These are phyloP conservation scores for Rhizoclosmatium sp. DNA, from an alignment of 192 early-diverging fungal genomes.

Conservation along the genomic window DNA sequence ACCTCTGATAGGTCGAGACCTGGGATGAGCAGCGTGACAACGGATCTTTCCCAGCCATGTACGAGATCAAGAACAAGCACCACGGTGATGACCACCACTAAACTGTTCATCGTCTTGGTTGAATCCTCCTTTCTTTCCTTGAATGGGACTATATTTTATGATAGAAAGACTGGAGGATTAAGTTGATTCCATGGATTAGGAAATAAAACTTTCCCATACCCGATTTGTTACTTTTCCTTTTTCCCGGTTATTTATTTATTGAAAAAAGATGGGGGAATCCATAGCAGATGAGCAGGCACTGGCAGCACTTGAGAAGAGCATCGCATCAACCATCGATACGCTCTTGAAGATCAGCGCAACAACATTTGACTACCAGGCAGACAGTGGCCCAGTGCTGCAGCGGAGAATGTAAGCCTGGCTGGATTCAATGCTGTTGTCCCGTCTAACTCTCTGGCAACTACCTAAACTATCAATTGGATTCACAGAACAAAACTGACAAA, in stretches of 20 bases:
- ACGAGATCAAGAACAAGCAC: conserved; percentile 43
- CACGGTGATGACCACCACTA: conserved; percentile 49
- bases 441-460: no score
- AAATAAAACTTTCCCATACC: no score
- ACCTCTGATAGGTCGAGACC: conserved; percentile 47
- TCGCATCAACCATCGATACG: conserved; percentile 4
- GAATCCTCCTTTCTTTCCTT: neutral
- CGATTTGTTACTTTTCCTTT: no score
- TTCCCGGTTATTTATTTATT: no score
- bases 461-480: neutral
- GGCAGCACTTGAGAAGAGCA: conserved; percentile 18
- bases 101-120: neutral
- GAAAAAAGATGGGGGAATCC: no score
- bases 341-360: conserved; percentile 30
- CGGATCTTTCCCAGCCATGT: conserved; percentile 59
- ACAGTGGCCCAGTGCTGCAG: conserved; percentile 26
- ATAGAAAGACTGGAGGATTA: neutral
- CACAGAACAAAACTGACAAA: conserved; percentile 16
- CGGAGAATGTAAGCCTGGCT: conserved; percentile 21
- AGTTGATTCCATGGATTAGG: no score
- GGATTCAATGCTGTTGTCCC: neutral
- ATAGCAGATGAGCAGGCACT: conserved; percentile 4
- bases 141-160: neutral
- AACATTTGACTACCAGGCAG: conserved; percentile 30
- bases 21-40: conserved; percentile 66